phyloP scores from a whole-genome alignment of 2,329 filamentous ascomycete genomes.

The Pseudogymnoascus sp. region DNA sequence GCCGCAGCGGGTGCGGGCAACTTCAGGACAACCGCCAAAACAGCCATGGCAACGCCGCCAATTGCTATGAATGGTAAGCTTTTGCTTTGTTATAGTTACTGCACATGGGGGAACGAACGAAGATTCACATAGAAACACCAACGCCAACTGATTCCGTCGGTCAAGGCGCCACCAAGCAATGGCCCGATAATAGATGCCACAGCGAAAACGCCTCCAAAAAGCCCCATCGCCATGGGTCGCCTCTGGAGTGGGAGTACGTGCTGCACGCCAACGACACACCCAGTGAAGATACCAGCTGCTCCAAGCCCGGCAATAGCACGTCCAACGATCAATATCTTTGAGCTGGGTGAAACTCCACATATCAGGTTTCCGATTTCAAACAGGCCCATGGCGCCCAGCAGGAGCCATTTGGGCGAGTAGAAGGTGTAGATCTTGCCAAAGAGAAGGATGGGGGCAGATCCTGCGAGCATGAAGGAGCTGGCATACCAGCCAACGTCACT shows the following conservation, averaged over 20 bases:
- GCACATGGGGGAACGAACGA: neutral
- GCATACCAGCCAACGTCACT: slow-evolving; percentile 33
- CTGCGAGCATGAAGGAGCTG: slow-evolving; percentile 30
- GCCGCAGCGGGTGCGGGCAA: slow-evolving; percentile 24
- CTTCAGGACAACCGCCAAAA: slow-evolving; percentile 31
- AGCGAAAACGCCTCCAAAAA: slow-evolving; percentile 21
- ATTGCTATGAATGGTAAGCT: neutral
- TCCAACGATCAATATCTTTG: slow-evolving; percentile 27
- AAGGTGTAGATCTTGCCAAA: slow-evolving; percentile 25
- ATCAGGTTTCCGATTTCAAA: slow-evolving; percentile 30
- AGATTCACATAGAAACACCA: slow-evolving; percentile 34
- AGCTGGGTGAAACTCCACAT: slow-evolving; percentile 25
- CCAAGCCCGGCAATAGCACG: slow-evolving; percentile 28
- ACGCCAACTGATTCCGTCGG: slow-evolving; percentile 29
- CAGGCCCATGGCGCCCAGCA: slow-evolving; percentile 21
- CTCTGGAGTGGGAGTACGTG: slow-evolving; percentile 21
- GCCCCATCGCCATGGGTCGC: slow-evolving; percentile 19
- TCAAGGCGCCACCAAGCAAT: slow-evolving; percentile 35
- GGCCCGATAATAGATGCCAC: slow-evolving; percentile 26
- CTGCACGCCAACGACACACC: slow-evolving; percentile 25
- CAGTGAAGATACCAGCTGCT: slow-evolving; percentile 26
- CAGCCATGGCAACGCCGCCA: slow-evolving; percentile 29
- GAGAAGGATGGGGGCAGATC: slow-evolving; percentile 21
- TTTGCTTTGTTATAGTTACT: neutral
- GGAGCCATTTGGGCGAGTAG: slow-evolving; percentile 26